Evolutionary conservation across 139 green algal genomes (phyloP), one percentile per base, ranked within the genome.

Genomic region (Ettlia oleoabundans): DNA sequence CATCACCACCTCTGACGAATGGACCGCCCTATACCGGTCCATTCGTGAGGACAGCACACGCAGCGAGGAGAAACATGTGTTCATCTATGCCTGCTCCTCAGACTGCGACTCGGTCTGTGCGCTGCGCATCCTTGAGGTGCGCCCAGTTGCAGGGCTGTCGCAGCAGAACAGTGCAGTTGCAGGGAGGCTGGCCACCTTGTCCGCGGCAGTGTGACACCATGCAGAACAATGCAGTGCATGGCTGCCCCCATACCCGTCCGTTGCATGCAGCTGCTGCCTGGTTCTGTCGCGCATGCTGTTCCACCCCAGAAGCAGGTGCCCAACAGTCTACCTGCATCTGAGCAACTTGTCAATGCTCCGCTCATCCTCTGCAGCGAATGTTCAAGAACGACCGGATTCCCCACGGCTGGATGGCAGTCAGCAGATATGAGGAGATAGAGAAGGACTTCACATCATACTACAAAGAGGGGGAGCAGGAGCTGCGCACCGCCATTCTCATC

Each of bases 401-500:
- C 18, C 86, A 89, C 24, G 86, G 86, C 33, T 90, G 78, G 78
- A 53, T 83, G 47, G 35, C 86, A 5, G 86, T 90, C 15, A 80
- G 66, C 38, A 66, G 85, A 21, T 89, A 89, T 66, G 66, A 82
- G 32, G 83, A 89, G 58, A 79, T 89, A 26, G 80, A 80, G 55
- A 21, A 26, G 28, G 75, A 81, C 75, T 81, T 81, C 58, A 71
- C 58, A 41, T 19, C 30, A 58, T 32, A 40, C 26, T 81, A 81
- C 40, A 37, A 40, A 62, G 75, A 70, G 37, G 73, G 73, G 26
- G 73, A 53, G 62, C 79, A 93, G 84, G 47, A 91, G 35, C 33
- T 92, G 30, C 88, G 90, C 18, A 93, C 88, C 2, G 84, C 95
- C 4, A 75, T 98, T 28, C 82, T 98, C 1, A 86, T 98, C n/a